Evolutionary conservation across 257 asterid genomes (phyloP), one percentile per base, ranked within the genome.

Genomic region (Plantago major): DNA sequence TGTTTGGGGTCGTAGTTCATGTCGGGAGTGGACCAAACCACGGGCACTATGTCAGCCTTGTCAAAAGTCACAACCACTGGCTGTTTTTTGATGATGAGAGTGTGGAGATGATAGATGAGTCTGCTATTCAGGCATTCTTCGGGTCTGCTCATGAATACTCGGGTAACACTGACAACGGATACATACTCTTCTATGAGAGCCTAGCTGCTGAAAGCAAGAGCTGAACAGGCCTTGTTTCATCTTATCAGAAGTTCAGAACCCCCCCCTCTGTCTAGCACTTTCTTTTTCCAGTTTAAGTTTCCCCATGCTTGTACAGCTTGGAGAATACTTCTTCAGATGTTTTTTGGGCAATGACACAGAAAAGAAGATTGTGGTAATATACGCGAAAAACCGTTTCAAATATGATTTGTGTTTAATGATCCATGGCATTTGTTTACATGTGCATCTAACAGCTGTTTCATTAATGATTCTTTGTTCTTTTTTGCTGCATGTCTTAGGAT

Each of bases 141-240:
- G 96, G 96, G 30, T 88, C 94, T 18, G 88, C 96, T 46, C 90
- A 88, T 38, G 96, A 88, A 58, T 88, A 82, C 72, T 76, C 90
- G 9, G 80, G 78, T 77, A 87, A 87, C 59, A 79, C 89, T 0
- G 95, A 86, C 66, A 89, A 86, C 48, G 95, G 95, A 22, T 86
- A 86, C 63, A 86, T 87, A 61, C 78, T 82, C 72, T 87, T 87
- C 72, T 87, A 84, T 22, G 95, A 87, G 65, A 73, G 84, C 57
- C 71, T 74, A 7, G 55, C 56, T 42, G 76, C 69, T 16, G 78
- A 68, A 6, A 6, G 18, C 67, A 67, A 74, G 71, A 59, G 40
- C 45, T 75, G 79, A 72, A 63, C 10, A 69, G 42, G 62, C 69
- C 54, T 42, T 48, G 13, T 18, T 42, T 59, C 64, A 65, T 67